Percentiles rank a stretch among this genome's conserved stretches.
phyloP scores from a whole-genome alignment of 208 protist species.

The Plasmodiophora brassicae region DNA sequence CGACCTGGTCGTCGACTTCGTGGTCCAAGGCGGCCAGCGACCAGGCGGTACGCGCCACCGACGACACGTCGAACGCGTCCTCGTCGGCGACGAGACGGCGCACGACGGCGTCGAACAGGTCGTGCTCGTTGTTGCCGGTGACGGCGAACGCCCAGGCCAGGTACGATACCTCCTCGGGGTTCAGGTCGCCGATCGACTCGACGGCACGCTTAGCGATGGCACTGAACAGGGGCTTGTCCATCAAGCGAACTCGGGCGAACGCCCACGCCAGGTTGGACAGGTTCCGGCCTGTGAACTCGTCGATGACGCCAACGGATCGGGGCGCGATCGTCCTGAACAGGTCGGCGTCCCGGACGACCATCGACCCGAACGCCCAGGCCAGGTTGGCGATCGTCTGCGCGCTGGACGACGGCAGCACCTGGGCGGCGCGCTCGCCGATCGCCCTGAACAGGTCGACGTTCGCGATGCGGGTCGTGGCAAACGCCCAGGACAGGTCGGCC shows the following conservation, averaged over 20 bases:
- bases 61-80: background rate
- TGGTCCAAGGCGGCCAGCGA: background rate
- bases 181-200: background rate
- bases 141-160: background rate
- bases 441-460: no score
- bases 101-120: background rate
- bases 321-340: background rate
- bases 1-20: slow-evolving; percentile 1
- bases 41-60: background rate
- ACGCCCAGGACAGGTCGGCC: no score
- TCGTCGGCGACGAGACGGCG: background rate
- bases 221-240: background rate
- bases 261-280: background rate
- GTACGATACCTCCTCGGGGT: background rate
- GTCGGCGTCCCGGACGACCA: background rate
- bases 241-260: background rate
- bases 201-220: background rate
- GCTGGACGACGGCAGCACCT: background rate
- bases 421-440: no score
- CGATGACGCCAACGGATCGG: background rate
- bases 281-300: background rate
- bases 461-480: no score
- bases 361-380: background rate
- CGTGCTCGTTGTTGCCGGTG: background rate
- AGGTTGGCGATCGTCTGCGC: background rate